A percentile compares a stretch with the other conserved stretches of the same genome.
Conservation (phyloP, 345 rosid genomes). For the Eucalyptus urophylla region DNA sequence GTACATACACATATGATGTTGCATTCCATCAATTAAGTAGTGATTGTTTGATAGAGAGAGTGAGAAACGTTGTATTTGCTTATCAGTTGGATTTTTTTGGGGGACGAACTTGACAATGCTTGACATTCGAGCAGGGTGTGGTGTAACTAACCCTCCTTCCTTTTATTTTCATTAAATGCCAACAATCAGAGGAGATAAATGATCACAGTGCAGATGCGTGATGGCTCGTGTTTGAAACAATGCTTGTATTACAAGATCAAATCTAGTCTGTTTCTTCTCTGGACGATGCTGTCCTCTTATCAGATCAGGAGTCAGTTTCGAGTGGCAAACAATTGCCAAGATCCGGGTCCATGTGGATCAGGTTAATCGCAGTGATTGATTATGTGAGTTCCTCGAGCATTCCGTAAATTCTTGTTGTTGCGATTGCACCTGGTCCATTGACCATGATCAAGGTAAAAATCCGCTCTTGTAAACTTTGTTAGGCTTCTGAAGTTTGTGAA, state of each 20-base stretch:
- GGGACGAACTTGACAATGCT: neutral
- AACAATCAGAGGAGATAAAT: neutral
- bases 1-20: neutral
- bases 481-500: neutral
- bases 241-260: neutral
- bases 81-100: neutral
- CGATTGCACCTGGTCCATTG: neutral
- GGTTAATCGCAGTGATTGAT: neutral
- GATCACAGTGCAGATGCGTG: neutral
- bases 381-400: neutral
- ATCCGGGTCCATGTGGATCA: neutral
- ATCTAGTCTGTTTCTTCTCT: neutral
- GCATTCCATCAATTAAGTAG: neutral
- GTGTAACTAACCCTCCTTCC: neutral
- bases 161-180: neutral
- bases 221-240: neutral
- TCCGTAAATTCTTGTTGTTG: neutral
- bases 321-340: neutral
- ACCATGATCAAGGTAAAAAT: neutral
- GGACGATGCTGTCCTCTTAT: neutral
- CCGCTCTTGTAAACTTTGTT: neutral
- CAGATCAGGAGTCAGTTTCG: neutral
- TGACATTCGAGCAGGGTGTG: neutral
- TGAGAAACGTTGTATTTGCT: neutral
- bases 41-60: neutral